Percentiles rank a stretch among this genome's conserved stretches.
Conservation (phyloP, 805 yeast species). For the Brettanomyces naardenensis region DNA sequence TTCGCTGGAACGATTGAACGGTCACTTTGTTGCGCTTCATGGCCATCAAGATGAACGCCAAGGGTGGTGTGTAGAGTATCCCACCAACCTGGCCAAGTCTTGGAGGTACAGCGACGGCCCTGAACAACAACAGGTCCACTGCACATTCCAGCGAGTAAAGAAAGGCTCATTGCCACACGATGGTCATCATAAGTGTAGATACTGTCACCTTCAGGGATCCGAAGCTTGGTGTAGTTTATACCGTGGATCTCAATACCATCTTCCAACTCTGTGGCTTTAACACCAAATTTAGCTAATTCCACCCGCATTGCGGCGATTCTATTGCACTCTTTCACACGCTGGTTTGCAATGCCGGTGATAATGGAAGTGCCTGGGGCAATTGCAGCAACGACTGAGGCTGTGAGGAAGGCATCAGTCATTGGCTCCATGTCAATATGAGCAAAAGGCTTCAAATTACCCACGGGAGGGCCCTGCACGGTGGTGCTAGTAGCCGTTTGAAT, state of each 20-base stretch:
- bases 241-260: conserved; percentile 92
- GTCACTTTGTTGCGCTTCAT: conserved; percentile 32
- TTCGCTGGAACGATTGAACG: conserved; percentile 14
- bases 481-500: conserved; percentile 78
- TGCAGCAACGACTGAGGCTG: conserved; percentile 98
- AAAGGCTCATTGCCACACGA: conserved; percentile 96
- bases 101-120: conserved; percentile 89
- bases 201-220: conserved; percentile 52
- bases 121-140: conserved; percentile 58
- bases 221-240: conserved; percentile 39
- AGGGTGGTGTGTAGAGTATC: conserved; percentile 72
- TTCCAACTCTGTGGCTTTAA: conserved; percentile 70
- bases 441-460: conserved; percentile 61
- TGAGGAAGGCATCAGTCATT: conserved; percentile 97
- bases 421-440: conserved; percentile 94
- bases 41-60: conserved; percentile 62
- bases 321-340: conserved; percentile 95
- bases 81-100: conserved; percentile 99
- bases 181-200: conserved; percentile 87
- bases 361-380: conserved; percentile 52
- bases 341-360: conserved; percentile 94
- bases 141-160: conserved; percentile 70
- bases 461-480: conserved; percentile 83
- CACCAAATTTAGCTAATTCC: conserved; percentile 87
- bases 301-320: conserved; percentile 91